A percentile compares a stretch with the other conserved stretches of the same genome.
phyloP scores from a whole-genome alignment of 768 basidiomycete species.

The Glaciozyma martinii region DNA sequence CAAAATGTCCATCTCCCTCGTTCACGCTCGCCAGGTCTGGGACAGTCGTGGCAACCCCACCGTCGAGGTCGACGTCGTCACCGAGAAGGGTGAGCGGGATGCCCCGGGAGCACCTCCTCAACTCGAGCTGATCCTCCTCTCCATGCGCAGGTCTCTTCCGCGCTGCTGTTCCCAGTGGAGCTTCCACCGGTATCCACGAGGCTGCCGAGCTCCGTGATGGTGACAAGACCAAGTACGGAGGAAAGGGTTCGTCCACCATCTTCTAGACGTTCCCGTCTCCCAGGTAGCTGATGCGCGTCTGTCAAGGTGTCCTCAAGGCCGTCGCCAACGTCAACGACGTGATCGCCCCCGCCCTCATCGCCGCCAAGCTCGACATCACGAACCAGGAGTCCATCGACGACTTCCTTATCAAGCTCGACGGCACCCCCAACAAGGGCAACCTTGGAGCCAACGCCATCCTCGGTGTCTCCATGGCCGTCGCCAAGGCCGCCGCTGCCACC shows the following conservation, averaged over 20 bases:
- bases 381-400: conserved; percentile 93
- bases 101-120: background rate
- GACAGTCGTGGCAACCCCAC: conserved; percentile 93
- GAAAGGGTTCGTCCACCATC: conserved; percentile 59
- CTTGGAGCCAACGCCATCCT: conserved; percentile 99
- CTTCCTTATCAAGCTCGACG: conserved; percentile 95
- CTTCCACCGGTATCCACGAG: conserved; percentile 95
- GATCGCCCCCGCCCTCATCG: conserved; percentile 81
- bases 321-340: conserved; percentile 85
- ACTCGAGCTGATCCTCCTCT: background rate
- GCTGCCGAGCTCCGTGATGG: conserved; percentile 98
- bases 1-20: conserved; percentile 14
- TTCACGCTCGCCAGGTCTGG: conserved; percentile 60
- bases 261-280: background rate
- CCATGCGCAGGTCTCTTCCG: conserved; percentile 73
- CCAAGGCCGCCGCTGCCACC: conserved; percentile 86
- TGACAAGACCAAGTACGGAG: conserved; percentile 83
- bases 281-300: background rate
- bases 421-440: conserved; percentile 97
- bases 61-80: conserved; percentile 35
- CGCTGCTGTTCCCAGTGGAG: conserved; percentile 92
- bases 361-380: conserved; percentile 71
- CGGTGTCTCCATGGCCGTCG: conserved; percentile 91
- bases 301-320: conserved; percentile 79
- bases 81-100: conserved; percentile 32